Evolutionary conservation across 169 alveolate genomes (phyloP), one percentile per base, ranked within the genome.

Genomic region (Plasmodium knowlesi): DNA sequence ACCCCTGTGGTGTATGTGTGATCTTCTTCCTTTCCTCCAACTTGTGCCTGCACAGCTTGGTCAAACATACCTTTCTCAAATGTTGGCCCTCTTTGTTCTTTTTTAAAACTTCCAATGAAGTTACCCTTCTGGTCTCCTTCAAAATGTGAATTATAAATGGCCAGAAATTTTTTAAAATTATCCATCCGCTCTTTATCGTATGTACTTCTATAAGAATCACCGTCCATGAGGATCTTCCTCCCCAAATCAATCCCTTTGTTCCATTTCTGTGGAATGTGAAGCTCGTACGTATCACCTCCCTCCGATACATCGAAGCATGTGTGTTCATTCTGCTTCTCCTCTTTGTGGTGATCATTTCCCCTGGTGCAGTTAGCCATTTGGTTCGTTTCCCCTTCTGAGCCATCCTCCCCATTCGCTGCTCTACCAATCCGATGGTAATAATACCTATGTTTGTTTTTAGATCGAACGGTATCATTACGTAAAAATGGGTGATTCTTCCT

Each of bases 81-180:
- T 28, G 76, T 22, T 19, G 76, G 37, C 2, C 16, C 30, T 6
- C 37, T 67, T 12, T 67, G 41, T 67, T 67, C 76, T 9, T 25
- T 8, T 32, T 0, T 28, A 53, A 57, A 82, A 16, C 19, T 28
- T 6, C 16, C 57, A 83, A 22, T 8, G 46, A 32, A 9, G 46
- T 53, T 28, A 8, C 53, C 74, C 10, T 54, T 37, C 73, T 83
- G 70, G 53, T 53, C 53, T 71, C 74, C 39, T n/a, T 25, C 70
- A 71, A 83, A 70, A 19, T 83, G 82, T 39, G 19, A 19, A 70
- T 71, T 83, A 54, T 71, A 70, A 41, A 41, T 41, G 30, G 12
- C 5, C 34, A 83, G 53, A 32, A 83, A 70, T 53, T 54, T 70
- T 71, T 83, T 83, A 83, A 67, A 70, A 83, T 83, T 83, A n/a